phyloP scores from a whole-genome alignment of 148 eudicot species.

The Rhododendron ovatum region DNA sequence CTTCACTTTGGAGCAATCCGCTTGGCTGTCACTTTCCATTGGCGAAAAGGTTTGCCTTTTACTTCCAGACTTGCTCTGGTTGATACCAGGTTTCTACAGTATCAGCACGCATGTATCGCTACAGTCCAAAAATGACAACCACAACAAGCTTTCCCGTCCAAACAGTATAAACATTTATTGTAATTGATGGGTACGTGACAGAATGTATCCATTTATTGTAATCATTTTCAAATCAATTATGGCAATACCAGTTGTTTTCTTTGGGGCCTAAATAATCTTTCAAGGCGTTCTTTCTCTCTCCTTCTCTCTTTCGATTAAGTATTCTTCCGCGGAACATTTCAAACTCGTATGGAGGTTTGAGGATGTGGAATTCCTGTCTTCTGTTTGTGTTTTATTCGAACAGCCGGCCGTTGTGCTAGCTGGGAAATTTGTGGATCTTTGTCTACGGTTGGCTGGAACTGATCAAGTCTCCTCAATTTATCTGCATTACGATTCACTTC shows the following conservation, averaged over 20 bases:
- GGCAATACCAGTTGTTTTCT: background rate
- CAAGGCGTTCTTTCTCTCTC: background rate
- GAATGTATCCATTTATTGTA: background rate
- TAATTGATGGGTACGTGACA: background rate
- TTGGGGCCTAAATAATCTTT: background rate
- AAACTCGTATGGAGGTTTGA: background rate
- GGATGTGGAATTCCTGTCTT: background rate
- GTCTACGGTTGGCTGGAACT: background rate
- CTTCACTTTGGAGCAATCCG: no score
- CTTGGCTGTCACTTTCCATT: no score
- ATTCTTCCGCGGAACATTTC: conserved; percentile 26
- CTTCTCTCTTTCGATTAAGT: background rate
- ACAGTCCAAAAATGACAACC: no score
- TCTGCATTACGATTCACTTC: background rate
- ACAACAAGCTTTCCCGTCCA: no score
- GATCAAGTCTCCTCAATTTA: background rate
- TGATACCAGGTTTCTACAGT: no score
- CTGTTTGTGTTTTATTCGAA: background rate
- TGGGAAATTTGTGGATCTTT: background rate
- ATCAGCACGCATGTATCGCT: no score
- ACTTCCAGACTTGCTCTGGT: no score
- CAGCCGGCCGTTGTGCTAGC: background rate
- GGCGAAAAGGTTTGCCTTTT: no score
- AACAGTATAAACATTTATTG: no score
- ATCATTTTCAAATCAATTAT: background rate